phyloP scores from a whole-genome alignment of 2,329 filamentous ascomycete genomes.

The Xylariales sp. region DNA sequence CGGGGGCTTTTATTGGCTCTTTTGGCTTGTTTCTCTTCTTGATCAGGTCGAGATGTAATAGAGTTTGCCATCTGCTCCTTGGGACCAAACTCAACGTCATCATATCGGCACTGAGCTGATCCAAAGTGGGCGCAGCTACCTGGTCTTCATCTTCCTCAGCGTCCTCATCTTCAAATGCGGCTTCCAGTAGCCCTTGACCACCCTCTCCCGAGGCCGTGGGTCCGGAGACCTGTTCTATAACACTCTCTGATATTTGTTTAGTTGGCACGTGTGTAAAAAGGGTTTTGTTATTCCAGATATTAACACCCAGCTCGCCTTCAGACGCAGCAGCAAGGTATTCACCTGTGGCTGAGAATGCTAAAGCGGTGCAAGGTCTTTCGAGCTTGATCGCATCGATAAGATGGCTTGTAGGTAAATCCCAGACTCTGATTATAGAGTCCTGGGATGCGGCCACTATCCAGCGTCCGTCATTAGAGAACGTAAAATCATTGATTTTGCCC shows the following conservation, averaged over 20 bases:
- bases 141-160: constrained; percentile 65
- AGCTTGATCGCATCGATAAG: constrained; percentile 91
- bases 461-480: constrained; percentile 90
- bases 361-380: constrained; percentile 79
- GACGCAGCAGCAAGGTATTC: constrained; percentile 94
- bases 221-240: constrained; percentile 72
- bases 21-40: constrained; percentile 94
- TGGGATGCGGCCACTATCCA: constrained; percentile 93
- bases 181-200: constrained; percentile 78
- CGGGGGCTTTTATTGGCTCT: constrained; percentile 88
- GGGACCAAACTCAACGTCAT: constrained; percentile 91
- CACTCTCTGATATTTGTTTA: constrained; percentile 81
- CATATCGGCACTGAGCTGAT: constrained; percentile 85
- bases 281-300: constrained; percentile 94
- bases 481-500: constrained; percentile 80
- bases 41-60: constrained; percentile 92
- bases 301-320: constrained; percentile 85
- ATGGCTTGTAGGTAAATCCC: constrained; percentile 96
- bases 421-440: constrained; percentile 83
- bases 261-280: constrained; percentile 91
- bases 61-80: constrained; percentile 91
- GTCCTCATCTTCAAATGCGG: constrained; percentile 72
- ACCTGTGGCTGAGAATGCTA: constrained; percentile 89
- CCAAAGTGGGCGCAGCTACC: constrained; percentile 67
- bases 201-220: constrained; percentile 87